A percentile compares a stretch with the other conserved stretches of the same genome.
These are phyloP conservation scores for Lasiosphaeriaceae sp. DNA, from an alignment of 495 filamentous ascomycete species.

Conservation along the genomic window DNA sequence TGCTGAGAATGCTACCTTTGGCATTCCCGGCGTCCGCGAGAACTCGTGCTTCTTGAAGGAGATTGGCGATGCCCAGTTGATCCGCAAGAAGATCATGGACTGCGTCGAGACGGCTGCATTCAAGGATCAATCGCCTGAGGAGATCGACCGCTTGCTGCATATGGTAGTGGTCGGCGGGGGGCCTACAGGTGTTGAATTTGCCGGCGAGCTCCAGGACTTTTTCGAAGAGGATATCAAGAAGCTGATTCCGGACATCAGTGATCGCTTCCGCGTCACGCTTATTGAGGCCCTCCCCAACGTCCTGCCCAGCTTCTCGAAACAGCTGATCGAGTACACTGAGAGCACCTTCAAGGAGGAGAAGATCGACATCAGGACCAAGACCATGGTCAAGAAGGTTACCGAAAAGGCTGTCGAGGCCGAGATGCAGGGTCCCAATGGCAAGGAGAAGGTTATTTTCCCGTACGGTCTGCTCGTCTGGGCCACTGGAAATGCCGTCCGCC, in stretches of 20 bases:
- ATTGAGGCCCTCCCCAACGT: constrained; percentile 98
- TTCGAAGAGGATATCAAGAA: constrained; percentile 97
- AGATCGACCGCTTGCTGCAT: constrained; percentile 90
- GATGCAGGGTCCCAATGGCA: constrained; percentile 77
- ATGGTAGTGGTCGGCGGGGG: constrained; percentile 99
- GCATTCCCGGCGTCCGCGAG: constrained; percentile 92
- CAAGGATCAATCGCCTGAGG: constrained; percentile 90
- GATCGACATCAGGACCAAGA: constrained; percentile 96
- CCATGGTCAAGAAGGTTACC: constrained; percentile 96
- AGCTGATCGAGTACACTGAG: constrained; percentile 98
- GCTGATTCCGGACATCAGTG: constrained; percentile 91
- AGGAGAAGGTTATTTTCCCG: constrained; percentile 72
- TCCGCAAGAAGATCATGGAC: constrained; percentile 99
- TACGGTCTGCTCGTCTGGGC: constrained; percentile 98
- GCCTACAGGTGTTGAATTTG: constrained; percentile 97
- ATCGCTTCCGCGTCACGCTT: constrained; percentile 94
- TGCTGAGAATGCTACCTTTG: constrained; percentile 98
- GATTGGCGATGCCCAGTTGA: constrained; percentile 89
- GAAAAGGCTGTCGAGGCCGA: constrained; percentile 94
- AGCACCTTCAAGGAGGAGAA: constrained; percentile 98
- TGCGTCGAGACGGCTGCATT: constrained; percentile 97
- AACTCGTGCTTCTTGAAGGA: constrained; percentile 98
- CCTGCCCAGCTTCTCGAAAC: constrained; percentile 97
- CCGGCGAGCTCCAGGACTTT: constrained; percentile 97
- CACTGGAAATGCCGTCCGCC: constrained; percentile 91